Evolutionary conservation across 768 basidiomycete genomes (phyloP).

Genomic region (Lactifluus rugatus): DNA sequence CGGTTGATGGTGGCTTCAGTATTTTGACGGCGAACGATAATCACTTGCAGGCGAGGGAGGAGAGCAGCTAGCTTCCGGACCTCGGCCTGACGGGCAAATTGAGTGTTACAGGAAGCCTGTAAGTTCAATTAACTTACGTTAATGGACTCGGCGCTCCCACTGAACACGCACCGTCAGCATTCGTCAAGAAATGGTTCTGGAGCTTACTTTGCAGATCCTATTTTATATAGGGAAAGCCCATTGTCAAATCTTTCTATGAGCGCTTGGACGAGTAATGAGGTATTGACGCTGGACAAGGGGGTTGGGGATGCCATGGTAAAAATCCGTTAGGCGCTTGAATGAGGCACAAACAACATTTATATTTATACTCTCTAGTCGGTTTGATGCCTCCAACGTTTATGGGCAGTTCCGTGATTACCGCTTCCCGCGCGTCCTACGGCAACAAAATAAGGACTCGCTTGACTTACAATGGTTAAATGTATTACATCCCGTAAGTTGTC

Average conservation of each 20-base stretch:
- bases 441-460: constrained; percentile 13
- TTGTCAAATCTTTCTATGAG: constrained; percentile 13
- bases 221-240: constrained; percentile 3
- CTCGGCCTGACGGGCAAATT: constrained; percentile 8
- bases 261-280: constrained; percentile 10
- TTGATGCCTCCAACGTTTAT: constrained; percentile 12
- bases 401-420: constrained; percentile 14
- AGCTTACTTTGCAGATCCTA: constrained; percentile 6
- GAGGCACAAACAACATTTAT: constrained; percentile 6
- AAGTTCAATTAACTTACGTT: neutral
- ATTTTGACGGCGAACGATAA: constrained; percentile 16
- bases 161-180: neutral
- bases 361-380: constrained; percentile 11
- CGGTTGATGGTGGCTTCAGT: constrained; percentile 6
- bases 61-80: constrained; percentile 12
- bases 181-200: neutral
- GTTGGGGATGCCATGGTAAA: constrained; percentile 13
- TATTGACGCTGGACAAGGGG: constrained; percentile 8
- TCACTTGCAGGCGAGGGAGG: constrained; percentile 16
- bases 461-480: constrained; percentile 5
- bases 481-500: constrained; percentile 11
- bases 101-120: neutral
- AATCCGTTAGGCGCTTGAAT: constrained; percentile 8
- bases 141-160: neutral
- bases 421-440: constrained; percentile 11